A percentile compares a stretch with the other conserved stretches of the same genome.
phyloP scores from a whole-genome alignment of 116 monocot species.

The Cymodocea nodosa region DNA sequence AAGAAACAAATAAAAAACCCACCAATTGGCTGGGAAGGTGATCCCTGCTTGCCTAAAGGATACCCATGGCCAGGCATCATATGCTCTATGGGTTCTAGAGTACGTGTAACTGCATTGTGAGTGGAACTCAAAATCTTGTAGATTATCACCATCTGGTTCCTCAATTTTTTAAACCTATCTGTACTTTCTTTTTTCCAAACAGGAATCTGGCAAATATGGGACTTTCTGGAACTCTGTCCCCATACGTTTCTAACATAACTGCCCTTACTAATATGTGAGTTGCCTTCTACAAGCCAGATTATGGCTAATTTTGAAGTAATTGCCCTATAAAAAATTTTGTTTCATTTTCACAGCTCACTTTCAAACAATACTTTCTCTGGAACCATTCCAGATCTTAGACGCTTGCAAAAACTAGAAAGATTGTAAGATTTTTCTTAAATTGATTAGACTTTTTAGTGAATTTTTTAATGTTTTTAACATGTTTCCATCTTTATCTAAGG shows the following conservation, averaged over 20 bases:
- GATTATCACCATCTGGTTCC: neutral
- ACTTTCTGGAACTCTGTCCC: slow-evolving; percentile 57
- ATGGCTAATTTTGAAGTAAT: neutral
- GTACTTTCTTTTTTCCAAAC: slow-evolving; percentile 6
- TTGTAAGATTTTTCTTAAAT: slow-evolving; percentile 41
- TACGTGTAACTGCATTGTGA: slow-evolving; percentile 64
- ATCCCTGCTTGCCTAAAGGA: slow-evolving; percentile 68
- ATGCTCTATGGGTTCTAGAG: slow-evolving; percentile 31
- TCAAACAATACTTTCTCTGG: slow-evolving; percentile 58
- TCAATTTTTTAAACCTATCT: neutral
- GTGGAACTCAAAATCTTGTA: slow-evolving; percentile 16
- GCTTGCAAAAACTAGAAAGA: slow-evolving; percentile 36
- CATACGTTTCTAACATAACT: slow-evolving; percentile 53
- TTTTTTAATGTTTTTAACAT: slow-evolving; percentile 2
- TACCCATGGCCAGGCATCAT: slow-evolving; percentile 74
- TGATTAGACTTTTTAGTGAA: slow-evolving; percentile 4
- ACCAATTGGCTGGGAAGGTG: slow-evolving; percentile 80
- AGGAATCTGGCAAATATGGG: slow-evolving; percentile 74
- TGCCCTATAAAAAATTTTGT: neutral
- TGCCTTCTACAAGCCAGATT: neutral
- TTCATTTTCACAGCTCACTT: slow-evolving; percentile 35
- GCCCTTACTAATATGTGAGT: slow-evolving; percentile 66
- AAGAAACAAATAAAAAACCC: slow-evolving; percentile 39
- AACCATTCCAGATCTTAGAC: slow-evolving; percentile 55
- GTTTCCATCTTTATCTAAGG: slow-evolving; percentile 20